Evolutionary conservation across 2,329 filamentous ascomycete species (phyloP), one percentile per base, ranked within the genome.

Genomic region (Neonectria hederae): DNA sequence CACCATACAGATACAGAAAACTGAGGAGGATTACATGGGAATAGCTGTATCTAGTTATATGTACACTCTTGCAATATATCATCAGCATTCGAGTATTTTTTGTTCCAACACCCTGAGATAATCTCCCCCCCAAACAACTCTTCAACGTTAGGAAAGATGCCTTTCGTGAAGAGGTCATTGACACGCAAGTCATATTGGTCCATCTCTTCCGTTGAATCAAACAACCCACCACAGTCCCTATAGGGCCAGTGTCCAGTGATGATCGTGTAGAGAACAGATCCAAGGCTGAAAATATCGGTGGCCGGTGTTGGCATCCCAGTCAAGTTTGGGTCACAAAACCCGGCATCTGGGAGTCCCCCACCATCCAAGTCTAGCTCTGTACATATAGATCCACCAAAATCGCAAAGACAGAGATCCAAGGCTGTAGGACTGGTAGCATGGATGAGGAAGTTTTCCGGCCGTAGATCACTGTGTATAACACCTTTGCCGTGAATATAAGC

Each of bases 401-500:
- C 76, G 65, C 71, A 77, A 32, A 79, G 72, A 61, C 68, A 73
- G 42, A 79, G 57, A 65, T 78, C 71, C 17, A 65, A 30, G 14
- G 54, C 52, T 30, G 17, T n/a, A n/a, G 51, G 43, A 40, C 38
- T 49, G 42, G 51, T 64, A 10, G 72, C 67, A 59, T 79, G 69
- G 22, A 79, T 66, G 32, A 79, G 70, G 54, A 76, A 75, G 58
- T 78, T 77, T 4, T 75, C 68, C 19, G 75, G 75, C 43, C 73
- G 74, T 32, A 78, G 68, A 69, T 79, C 75, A 43, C 71, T 73
- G 59, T 78, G 74, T 52, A 79, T 75, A 13, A 79, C 73, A 22
- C 74, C 75, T 30, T 70, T 68, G 54, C 65, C 51, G 58, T 78
- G 74, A 28, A 77, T 72, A 59, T 72, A 76, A 13, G 59, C 64